Evolutionary conservation across 129 eudicot genomes (phyloP).

Genomic region (Flaveria trinervia): DNA sequence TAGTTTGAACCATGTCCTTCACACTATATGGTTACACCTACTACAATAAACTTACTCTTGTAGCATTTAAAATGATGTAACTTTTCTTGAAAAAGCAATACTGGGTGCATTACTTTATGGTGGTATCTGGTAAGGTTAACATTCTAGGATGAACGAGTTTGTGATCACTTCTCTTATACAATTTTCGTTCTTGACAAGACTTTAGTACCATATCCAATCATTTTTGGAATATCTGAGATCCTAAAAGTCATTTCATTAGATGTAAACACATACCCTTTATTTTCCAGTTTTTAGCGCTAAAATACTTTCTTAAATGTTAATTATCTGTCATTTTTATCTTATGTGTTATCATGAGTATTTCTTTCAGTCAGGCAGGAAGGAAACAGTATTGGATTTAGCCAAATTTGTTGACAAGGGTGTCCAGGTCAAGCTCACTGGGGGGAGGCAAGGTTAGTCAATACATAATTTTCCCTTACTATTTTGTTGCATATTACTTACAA

Average conservation of each 20-base stretch:
- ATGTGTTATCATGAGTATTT: not conserved
- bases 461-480: not conserved
- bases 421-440: conserved; percentile 99
- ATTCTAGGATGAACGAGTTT: not conserved
- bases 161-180: not conserved
- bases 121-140: conserved; percentile 19
- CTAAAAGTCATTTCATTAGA: not conserved
- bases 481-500: not conserved
- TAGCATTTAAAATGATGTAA: not conserved
- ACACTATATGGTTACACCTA: not conserved
- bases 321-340: conserved; percentile 12
- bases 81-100: not conserved
- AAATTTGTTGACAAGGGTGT: conserved; percentile 99
- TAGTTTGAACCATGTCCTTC: not conserved
- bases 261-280: conserved; percentile 11
- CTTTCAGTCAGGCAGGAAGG: conserved; percentile 91
- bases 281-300: conserved; percentile 4
- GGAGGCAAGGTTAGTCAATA: conserved; percentile 77
- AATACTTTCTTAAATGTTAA: not conserved
- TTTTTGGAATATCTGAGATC: not conserved
- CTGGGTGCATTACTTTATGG: conserved; percentile 9
- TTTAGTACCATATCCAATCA: not conserved
- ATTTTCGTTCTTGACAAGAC: conserved; percentile 7
- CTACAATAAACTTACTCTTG: not conserved
- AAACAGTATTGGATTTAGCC: conserved; percentile 94